A percentile compares a stretch with the other conserved stretches of the same genome.
Evolutionary conservation across 768 basidiomycete genomes (phyloP).

Genomic region (Boletus pseudopeckii): DNA sequence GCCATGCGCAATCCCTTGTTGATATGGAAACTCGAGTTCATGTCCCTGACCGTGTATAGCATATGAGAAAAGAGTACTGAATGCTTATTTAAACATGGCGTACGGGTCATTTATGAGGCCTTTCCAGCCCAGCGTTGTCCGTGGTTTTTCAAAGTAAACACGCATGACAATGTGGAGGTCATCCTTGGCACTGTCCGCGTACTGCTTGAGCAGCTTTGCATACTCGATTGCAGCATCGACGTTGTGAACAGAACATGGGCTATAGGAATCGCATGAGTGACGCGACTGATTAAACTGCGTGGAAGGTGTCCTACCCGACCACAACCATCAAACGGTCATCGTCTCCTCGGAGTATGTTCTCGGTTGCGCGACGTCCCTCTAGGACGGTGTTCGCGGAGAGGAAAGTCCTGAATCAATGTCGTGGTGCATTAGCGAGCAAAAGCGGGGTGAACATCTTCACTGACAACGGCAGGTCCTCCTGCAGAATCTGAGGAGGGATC

Average conservation of each 20-base stretch:
- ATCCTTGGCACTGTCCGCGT: constrained; percentile 75
- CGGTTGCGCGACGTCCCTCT: constrained; percentile 74
- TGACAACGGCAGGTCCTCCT: constrained; percentile 88
- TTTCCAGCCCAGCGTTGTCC: constrained; percentile 99
- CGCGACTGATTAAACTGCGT: neutral
- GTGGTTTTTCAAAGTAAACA: constrained; percentile 96
- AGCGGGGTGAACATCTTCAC: constrained; percentile 14
- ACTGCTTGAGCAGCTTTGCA: constrained; percentile 71
- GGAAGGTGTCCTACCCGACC: constrained; percentile 58
- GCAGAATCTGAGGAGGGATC: constrained; percentile 92
- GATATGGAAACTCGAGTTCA: constrained; percentile 92
- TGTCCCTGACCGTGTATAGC: constrained; percentile 39
- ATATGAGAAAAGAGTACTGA: neutral
- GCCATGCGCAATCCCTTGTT: constrained; percentile 93
- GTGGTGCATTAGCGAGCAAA: neutral
- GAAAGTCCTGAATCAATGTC: constrained; percentile 52
- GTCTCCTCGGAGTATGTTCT: constrained; percentile 76
- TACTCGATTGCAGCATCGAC: constrained; percentile 84
- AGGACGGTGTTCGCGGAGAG: constrained; percentile 84
- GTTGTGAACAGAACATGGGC: constrained; percentile 95
- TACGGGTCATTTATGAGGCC: constrained; percentile 94
- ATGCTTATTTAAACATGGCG: neutral
- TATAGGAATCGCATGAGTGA: constrained; percentile 23
- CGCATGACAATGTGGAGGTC: constrained; percentile 96
- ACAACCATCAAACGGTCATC: constrained; percentile 94